Conservation (phyloP, 441 rosid genomes). For the Lepidium campestre region DNA sequence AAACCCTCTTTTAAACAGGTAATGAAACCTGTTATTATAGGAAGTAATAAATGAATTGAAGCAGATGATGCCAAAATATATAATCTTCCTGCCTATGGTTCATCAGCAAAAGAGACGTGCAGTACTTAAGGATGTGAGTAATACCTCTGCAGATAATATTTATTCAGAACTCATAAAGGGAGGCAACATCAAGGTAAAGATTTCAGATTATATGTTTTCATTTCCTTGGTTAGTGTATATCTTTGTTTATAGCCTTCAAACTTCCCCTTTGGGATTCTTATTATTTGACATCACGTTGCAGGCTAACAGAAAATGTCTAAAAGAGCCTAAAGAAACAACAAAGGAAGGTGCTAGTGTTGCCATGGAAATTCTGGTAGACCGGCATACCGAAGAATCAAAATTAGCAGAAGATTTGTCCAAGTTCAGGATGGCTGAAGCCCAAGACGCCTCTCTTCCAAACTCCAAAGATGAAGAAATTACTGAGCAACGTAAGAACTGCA, state of each 20-base stretch:
- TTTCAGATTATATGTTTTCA: conserved; percentile 1
- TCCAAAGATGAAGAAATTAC: conserved; percentile 23
- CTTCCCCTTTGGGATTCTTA: background rate
- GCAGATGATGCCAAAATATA: conserved; percentile 39
- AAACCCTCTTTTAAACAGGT: conserved; percentile 60
- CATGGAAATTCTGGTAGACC: conserved; percentile 32
- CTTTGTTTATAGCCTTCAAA: background rate
- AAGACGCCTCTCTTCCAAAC: conserved; percentile 26
- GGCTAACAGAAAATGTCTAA: conserved; percentile 34
- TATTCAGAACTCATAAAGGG: conserved; percentile 30
- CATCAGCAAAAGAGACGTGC: conserved; percentile 69
- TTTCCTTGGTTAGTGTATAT: background rate
- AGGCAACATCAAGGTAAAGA: conserved; percentile 43
- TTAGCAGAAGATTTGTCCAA: conserved; percentile 72
- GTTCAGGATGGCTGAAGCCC: conserved; percentile 62
- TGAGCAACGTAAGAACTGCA: conserved; percentile 15
- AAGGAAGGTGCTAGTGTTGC: conserved; percentile 30
- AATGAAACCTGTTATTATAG: conserved; percentile 32
- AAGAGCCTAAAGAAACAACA: conserved; percentile 30
- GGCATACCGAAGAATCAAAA: conserved; percentile 49
- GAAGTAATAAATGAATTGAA: conserved; percentile 42
- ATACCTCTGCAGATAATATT: conserved; percentile 32
- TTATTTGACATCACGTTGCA: background rate
- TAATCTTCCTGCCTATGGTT: conserved; percentile 24
- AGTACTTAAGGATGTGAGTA: conserved; percentile 70